A percentile compares a stretch with the other conserved stretches of the same genome.
Conservation (phyloP, 2,329 filamentous ascomycete genomes). For the Aspergillus uvarum region DNA sequence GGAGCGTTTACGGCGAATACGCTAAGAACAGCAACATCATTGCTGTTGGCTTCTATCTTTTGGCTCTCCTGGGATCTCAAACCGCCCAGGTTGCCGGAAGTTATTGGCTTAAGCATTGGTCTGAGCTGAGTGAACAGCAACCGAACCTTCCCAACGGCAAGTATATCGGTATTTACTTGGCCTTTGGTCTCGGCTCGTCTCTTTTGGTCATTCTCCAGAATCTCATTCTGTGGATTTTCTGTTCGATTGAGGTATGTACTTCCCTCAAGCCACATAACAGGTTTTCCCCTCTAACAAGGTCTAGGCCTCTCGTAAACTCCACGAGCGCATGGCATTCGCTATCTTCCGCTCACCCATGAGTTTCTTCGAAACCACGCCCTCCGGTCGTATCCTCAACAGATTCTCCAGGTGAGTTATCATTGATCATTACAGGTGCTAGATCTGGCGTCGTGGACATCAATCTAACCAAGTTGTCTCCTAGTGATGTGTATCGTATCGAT, state of each 20-base stretch:
- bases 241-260: conserved; percentile 81
- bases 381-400: conserved; percentile 92
- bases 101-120: conserved; percentile 93
- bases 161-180: conserved; percentile 94
- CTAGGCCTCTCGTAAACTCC: conserved; percentile 87
- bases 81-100: conserved; percentile 78
- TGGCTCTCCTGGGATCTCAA: conserved; percentile 76
- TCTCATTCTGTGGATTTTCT: conserved; percentile 97
- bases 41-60: conserved; percentile 77
- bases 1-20: conserved; percentile 91
- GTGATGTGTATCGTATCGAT: conserved; percentile 67
- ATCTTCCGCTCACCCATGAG: conserved; percentile 98
- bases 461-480: conserved; percentile 20
- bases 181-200: conserved; percentile 84
- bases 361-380: conserved; percentile 96
- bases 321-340: conserved; percentile 94
- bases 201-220: conserved; percentile 86
- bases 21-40: conserved; percentile 88
- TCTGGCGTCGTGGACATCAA: neutral
- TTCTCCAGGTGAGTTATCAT: conserved; percentile 73
- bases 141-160: conserved; percentile 76
- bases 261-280: neutral
- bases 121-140: conserved; percentile 69
- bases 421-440: neutral
- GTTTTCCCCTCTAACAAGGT: conserved; percentile 6